Percentiles rank a stretch among this genome's conserved stretches.
Conservation (phyloP, 441 rosid genomes). For the Melastoma candidum region DNA sequence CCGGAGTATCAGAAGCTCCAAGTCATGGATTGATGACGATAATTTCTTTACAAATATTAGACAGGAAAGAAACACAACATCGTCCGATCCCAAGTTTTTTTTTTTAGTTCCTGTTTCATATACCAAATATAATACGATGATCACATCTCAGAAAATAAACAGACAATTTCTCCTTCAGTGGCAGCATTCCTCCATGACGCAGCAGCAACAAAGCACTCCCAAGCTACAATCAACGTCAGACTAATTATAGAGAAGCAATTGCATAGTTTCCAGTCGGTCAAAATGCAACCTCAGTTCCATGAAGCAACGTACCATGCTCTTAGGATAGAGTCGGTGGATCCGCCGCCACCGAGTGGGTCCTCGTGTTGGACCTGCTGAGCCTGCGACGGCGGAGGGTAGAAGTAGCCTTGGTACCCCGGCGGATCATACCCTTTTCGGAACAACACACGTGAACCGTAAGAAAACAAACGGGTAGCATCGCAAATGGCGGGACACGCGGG, state of each 20-base stretch:
- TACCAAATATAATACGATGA: too few species aligned
- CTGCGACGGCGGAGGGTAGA: constrained; percentile 20
- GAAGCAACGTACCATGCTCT: constrained; percentile 22
- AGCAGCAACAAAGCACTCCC: constrained; percentile 49
- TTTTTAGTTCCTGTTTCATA: too few species aligned
- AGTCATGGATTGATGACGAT: constrained; percentile 21
- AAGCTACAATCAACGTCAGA: constrained; percentile 26
- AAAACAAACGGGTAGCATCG: too few species aligned
- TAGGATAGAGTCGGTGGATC: constrained; percentile 1
- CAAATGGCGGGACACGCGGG: too few species aligned
- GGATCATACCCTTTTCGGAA: constrained; percentile 1
- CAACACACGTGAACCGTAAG: too few species aligned
- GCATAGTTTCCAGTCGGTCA: too few species aligned
- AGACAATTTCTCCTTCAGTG: too few species aligned
- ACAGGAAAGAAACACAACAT: too few species aligned
- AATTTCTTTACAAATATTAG: too few species aligned
- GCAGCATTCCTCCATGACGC: constrained; percentile 27
- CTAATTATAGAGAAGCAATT: background rate
- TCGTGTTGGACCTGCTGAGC: constrained; percentile 5
- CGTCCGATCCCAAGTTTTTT: too few species aligned
- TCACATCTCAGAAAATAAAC: too few species aligned
- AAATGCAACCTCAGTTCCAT: too few species aligned
- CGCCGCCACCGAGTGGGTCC: constrained; percentile 4
- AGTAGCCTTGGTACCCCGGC: constrained; percentile 28
- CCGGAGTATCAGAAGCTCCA: constrained; percentile 32